Conservation (phyloP, 495 filamentous ascomycete genomes). For the Penicillium odoratum region DNA sequence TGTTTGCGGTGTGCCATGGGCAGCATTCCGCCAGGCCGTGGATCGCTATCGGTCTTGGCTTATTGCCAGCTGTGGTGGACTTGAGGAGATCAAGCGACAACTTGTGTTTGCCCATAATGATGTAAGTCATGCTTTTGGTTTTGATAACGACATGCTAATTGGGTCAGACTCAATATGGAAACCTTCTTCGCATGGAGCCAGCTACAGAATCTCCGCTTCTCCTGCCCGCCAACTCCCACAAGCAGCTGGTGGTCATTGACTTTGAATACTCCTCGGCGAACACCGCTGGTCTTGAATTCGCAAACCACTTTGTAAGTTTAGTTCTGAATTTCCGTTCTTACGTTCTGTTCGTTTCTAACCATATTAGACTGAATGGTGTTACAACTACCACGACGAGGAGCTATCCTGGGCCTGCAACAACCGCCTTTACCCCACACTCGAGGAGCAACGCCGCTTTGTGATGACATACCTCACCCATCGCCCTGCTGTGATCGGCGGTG, state of each 20-base stretch:
- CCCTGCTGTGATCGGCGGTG: constrained; percentile 53
- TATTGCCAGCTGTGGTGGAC: constrained; percentile 65
- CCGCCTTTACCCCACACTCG: constrained; percentile 69
- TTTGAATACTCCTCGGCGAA: constrained; percentile 98
- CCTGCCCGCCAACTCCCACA: constrained; percentile 86
- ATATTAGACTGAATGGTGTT: constrained; percentile 82
- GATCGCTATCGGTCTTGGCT: constrained; percentile 78
- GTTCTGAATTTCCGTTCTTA: not conserved
- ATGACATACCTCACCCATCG: constrained; percentile 82
- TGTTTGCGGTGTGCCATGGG: constrained; percentile 85
- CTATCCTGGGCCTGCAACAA: constrained; percentile 65
- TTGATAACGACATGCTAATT: constrained; percentile 15
- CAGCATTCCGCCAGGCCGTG: constrained; percentile 70
- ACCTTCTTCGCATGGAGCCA: constrained; percentile 88
- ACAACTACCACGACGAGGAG: constrained; percentile 82
- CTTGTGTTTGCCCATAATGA: constrained; percentile 98
- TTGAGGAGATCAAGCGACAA: constrained; percentile 62
- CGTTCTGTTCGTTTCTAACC: constrained; percentile 6
- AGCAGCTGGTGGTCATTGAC: constrained; percentile 94
- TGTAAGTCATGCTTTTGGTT: constrained; percentile 50
- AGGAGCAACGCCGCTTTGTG: constrained; percentile 83
- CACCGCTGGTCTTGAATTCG: constrained; percentile 83
- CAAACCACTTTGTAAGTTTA: constrained; percentile 84
- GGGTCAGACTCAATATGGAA: constrained; percentile 91
- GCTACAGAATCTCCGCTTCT: constrained; percentile 83